A percentile compares a stretch with the other conserved stretches of the same genome.
Evolutionary conservation across 116 monocot species (phyloP).

Genomic region (Zostera marina): DNA sequence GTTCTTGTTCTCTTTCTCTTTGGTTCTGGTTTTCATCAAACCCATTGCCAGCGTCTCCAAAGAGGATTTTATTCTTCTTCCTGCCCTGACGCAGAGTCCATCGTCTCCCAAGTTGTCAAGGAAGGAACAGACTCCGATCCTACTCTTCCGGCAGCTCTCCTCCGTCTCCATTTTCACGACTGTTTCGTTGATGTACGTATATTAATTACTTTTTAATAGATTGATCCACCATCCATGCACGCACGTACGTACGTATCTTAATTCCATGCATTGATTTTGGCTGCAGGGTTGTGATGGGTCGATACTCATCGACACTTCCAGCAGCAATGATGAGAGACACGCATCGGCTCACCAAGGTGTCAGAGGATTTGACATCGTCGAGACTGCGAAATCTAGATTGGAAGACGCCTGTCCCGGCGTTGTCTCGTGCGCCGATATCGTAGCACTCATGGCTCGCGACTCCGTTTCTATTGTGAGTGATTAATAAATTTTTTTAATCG

Average conservation of each 20-base stretch:
- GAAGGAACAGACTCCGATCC: conserved; percentile 7
- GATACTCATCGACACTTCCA: conserved; percentile 8
- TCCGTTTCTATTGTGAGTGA: conserved; percentile 16
- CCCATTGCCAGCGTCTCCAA: conserved; percentile 4
- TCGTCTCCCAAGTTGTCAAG: conserved; percentile 16
- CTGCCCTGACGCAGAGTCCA: conserved; percentile 17
- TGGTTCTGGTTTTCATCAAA: background rate
- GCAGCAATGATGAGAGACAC: conserved; percentile 6
- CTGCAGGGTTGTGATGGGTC: conserved; percentile 20
- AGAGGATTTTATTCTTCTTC: conserved; percentile 15
- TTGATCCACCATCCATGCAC: too few species aligned
- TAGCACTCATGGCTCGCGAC: conserved; percentile 46
- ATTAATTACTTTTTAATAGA: too few species aligned
- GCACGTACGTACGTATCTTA: background rate
- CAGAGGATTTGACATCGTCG: conserved; percentile 12
- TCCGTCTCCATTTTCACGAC: conserved; percentile 57
- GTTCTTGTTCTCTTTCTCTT: background rate
- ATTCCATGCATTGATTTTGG: background rate
- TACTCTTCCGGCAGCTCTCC: conserved; percentile 23
- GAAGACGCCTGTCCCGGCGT: conserved; percentile 12
- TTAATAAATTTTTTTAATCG: too few species aligned
- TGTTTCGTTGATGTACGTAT: conserved; percentile 29
- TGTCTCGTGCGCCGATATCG: conserved; percentile 60
- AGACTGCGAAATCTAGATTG: conserved; percentile 7
- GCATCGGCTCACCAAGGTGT: conserved; percentile 12